These are phyloP conservation scores for Cordyceps javanica DNA, from an alignment of 2,329 filamentous ascomycete genomes.

Conservation along the genomic window DNA sequence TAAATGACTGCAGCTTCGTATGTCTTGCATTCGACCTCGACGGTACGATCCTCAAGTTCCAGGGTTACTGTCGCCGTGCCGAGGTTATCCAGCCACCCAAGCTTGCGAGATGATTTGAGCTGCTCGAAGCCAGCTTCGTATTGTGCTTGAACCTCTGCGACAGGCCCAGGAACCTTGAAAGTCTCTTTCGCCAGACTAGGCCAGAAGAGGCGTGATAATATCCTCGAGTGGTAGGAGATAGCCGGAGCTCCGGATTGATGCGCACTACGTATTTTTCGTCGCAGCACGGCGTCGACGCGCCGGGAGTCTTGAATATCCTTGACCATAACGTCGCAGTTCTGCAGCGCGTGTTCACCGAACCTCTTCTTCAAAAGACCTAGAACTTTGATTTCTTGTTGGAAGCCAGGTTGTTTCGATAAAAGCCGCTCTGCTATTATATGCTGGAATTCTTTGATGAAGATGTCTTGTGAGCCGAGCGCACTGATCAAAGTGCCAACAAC, in stretches of 20 bases:
- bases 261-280: conserved; percentile 31
- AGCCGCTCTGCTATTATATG: conserved; percentile 81
- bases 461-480: conserved; percentile 80
- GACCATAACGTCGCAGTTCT: conserved; percentile 96
- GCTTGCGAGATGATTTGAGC: conserved; percentile 76
- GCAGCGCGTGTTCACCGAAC: conserved; percentile 78
- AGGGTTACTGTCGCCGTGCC: conserved; percentile 77
- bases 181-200: conserved; percentile 67
- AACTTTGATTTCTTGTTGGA: conserved; percentile 74
- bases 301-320: conserved; percentile 83
- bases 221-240: conserved; percentile 65
- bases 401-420: conserved; percentile 58
- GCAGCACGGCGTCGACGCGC: conserved; percentile 63
- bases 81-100: conserved; percentile 81
- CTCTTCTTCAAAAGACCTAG: conserved; percentile 81
- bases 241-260: conserved; percentile 15
- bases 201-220: conserved; percentile 92
- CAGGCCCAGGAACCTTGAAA: conserved; percentile 56
- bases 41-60: conserved; percentile 71
- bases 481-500: conserved; percentile 86
- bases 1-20: conserved; percentile 87
- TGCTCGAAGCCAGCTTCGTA: conserved; percentile 74
- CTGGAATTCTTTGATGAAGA: conserved; percentile 92
- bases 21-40: conserved; percentile 67
- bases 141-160: conserved; percentile 55